Evolutionary conservation across 257 asterid genomes (phyloP).

Genomic region (Fraxinus pennsylvanica): DNA sequence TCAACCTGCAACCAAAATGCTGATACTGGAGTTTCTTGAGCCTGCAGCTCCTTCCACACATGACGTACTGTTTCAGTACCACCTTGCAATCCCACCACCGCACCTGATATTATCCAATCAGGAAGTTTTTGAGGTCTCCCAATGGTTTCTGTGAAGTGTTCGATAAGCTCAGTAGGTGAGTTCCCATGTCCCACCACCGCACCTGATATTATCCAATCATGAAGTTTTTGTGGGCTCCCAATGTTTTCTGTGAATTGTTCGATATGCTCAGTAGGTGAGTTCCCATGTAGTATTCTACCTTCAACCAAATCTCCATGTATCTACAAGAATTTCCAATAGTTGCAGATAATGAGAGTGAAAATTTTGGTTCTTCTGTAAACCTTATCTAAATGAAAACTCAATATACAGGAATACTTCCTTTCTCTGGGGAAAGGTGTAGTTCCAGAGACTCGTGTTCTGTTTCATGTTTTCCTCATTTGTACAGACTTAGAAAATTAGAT

Average conservation of each 20-base stretch:
- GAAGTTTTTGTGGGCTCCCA: constrained; percentile 86
- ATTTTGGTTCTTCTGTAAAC: background rate
- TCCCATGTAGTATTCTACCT: constrained; percentile 76
- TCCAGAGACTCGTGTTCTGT: background rate
- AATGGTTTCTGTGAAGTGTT: constrained; percentile 68
- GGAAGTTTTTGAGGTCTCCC: constrained; percentile 92
- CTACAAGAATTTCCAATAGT: constrained; percentile 42
- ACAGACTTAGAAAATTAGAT: background rate
- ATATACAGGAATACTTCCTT: background rate
- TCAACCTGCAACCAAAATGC: constrained; percentile 97
- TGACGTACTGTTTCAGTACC: constrained; percentile 65
- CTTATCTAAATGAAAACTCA: background rate
- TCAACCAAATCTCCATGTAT: constrained; percentile 68
- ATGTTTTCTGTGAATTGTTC: constrained; percentile 72
- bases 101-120: constrained; percentile 93
- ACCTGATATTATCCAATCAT: constrained; percentile 93
- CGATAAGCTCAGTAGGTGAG: constrained; percentile 84
- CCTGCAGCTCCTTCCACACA: constrained; percentile 59
- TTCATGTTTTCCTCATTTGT: background rate
- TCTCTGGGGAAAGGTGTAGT: background rate
- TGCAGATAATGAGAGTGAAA: constrained; percentile 12
- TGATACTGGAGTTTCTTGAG: constrained; percentile 76
- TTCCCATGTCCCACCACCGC: constrained; percentile 87
- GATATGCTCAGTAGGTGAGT: constrained; percentile 80
- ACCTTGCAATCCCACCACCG: constrained; percentile 96